Evolutionary conservation across 768 basidiomycete species (phyloP), one percentile per base, ranked within the genome.

Genomic region (Naganishia randhawae): DNA sequence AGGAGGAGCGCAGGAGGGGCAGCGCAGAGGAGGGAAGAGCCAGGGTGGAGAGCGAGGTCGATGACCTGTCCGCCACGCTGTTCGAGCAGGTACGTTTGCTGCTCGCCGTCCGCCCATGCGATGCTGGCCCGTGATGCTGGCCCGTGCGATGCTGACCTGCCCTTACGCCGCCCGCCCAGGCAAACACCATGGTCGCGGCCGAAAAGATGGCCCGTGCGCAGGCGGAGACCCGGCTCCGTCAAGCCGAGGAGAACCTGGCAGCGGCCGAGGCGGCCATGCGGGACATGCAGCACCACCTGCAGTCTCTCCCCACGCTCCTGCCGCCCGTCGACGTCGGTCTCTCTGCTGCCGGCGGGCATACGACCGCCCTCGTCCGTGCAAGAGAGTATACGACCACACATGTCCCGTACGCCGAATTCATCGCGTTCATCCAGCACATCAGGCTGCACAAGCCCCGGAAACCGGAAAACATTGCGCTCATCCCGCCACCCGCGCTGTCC

Each of bases 141-240:
- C 33, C 17, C 29, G 22, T 14, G 19, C 32, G n/a, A 17, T 22
- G 37, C 19, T 29, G 2, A 32, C 17, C 54, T 16, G 53, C 65
- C n/a, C n/a, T 39, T 5, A 54, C 51, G 27, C 14, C 25, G 3
- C 2, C 14, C 19, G 3, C 57, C 62, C 89, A 96, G 80, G 95
- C 95, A 7, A 98, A 99, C 78, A 88, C 85, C 7, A 99, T 99
- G 96, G 95, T 98, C n/a, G 92, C 91, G 0, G 89, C 92, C 76
- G 95, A 94, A 25, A 85, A 93, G 17, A 84, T 87, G 69, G 81
- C 78, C 17, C 82, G 84, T 39, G 87, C 88, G 76, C 83, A 70
- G 88, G 89, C 83, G 85, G 80, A 92, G 75, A 84, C 87, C 48
- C 89, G 90, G 74, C 86, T 88, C 1, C 85, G 85, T 68, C 86